phyloP scores from a whole-genome alignment of 805 yeast genomes.

The Starmerella khaoyaiensis region DNA sequence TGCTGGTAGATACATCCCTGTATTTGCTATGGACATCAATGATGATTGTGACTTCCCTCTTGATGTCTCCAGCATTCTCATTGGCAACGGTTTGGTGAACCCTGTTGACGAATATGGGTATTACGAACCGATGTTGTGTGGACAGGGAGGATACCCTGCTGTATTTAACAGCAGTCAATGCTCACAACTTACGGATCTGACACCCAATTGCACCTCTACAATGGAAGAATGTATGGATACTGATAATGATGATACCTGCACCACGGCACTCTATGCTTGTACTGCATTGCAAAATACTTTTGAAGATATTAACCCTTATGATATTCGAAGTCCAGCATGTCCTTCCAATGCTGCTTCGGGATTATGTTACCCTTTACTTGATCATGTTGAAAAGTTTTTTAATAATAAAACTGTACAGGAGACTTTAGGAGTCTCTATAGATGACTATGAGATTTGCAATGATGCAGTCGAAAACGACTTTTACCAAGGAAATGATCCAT shows the following conservation, averaged over 20 bases:
- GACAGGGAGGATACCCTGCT: conserved; percentile 56
- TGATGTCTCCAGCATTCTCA: conserved; percentile 63
- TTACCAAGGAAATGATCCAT: conserved; percentile 45
- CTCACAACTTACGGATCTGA: conserved; percentile 5
- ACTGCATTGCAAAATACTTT: conserved; percentile 10
- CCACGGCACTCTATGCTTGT: conserved; percentile 11
- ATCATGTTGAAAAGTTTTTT: conserved; percentile 39
- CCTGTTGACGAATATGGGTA: conserved; percentile 63
- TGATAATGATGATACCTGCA: conserved; percentile 9
- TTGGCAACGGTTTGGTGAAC: conserved; percentile 90
- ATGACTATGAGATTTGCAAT: conserved; percentile 55
- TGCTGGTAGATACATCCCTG: conserved; percentile 91
- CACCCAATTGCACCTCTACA: conserved; percentile 10
- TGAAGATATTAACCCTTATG: conserved; percentile 49
- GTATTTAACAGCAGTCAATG: conserved; percentile 13
- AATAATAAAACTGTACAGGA: conserved; percentile 42
- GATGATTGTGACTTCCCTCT: conserved; percentile 38
- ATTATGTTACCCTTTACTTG: conserved; percentile 45
- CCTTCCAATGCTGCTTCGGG: conserved; percentile 37
- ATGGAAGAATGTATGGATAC: conserved; percentile 14
- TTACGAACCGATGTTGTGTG: conserved; percentile 91
- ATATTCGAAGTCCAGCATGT: conserved; percentile 52
- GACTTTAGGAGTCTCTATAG: conserved; percentile 43
- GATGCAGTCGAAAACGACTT: conserved; percentile 58
- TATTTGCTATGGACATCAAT: conserved; percentile 46